Conservation (phyloP, 2,329 filamentous ascomycete species). For the Hypoxylon sp. region DNA sequence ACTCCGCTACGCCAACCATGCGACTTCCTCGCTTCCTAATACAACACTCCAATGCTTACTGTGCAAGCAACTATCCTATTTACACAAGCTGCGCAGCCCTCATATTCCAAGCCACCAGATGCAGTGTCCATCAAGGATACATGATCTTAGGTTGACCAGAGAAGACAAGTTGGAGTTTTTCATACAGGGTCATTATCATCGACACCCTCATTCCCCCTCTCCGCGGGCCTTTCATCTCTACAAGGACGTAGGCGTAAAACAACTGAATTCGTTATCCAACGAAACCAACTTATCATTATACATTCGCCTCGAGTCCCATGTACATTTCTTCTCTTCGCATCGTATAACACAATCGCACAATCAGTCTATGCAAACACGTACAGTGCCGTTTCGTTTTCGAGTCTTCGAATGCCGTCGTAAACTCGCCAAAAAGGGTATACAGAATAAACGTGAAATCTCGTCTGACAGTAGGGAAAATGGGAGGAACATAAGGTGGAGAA, state of each 20-base stretch:
- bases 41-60: constrained; percentile 9
- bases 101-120: constrained; percentile 11
- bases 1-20: constrained; percentile 40
- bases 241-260: neutral
- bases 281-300: constrained; percentile 31
- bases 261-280: constrained; percentile 27
- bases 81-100: neutral
- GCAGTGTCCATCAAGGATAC: constrained; percentile 39
- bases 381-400: constrained; percentile 14
- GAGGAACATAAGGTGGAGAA: neutral
- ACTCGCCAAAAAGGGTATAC: constrained; percentile 40
- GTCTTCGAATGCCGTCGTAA: constrained; percentile 15
- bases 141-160: constrained; percentile 1
- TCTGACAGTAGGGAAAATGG: constrained; percentile 1
- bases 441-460: constrained; percentile 12
- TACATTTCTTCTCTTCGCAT: constrained; percentile 22
- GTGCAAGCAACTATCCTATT: constrained; percentile 3
- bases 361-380: constrained; percentile 14
- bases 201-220: neutral
- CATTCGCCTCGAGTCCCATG: constrained; percentile 32
- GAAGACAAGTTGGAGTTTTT: neutral
- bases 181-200: constrained; percentile 15
- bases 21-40: constrained; percentile 7
- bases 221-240: constrained; percentile 3
- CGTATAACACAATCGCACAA: constrained; percentile 6